Conservation (phyloP, 2,329 filamentous ascomycete genomes). For the Geosmithia morbida region DNA sequence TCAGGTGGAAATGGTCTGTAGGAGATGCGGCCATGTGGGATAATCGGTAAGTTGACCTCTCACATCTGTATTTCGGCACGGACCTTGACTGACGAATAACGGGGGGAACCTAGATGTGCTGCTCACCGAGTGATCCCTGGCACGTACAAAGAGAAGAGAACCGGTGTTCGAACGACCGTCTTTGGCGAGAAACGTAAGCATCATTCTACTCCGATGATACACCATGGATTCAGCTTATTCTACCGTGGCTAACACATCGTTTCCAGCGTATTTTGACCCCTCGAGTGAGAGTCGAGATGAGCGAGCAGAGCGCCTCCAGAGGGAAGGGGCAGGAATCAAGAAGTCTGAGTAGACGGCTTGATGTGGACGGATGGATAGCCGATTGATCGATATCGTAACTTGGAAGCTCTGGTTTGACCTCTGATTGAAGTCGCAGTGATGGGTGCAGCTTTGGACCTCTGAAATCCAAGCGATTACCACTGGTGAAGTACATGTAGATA, state of each 20-base stretch:
- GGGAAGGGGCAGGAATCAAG: background rate
- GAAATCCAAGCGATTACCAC: too few relatives aligned
- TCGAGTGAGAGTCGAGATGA: constrained; percentile 1
- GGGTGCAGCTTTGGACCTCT: too few relatives aligned
- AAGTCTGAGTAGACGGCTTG: background rate
- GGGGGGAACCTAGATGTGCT: background rate
- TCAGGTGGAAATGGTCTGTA: constrained; percentile 33
- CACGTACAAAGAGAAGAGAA: constrained; percentile 1
- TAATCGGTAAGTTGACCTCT: constrained; percentile 16
- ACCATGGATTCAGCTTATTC: background rate
- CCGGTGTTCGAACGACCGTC: constrained; percentile 1
- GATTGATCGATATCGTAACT: too few relatives aligned
- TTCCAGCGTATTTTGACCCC: constrained; percentile 2
- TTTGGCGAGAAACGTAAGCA: constrained; percentile 3
- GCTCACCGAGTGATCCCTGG: constrained; percentile 2
- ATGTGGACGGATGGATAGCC: too few relatives aligned
- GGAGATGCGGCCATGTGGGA: constrained; percentile 37
- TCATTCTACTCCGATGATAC: background rate
- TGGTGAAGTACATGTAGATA: too few relatives aligned
- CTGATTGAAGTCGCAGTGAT: too few relatives aligned
- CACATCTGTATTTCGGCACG: constrained; percentile 7
- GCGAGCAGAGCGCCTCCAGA: background rate
- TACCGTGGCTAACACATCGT: background rate
- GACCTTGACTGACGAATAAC: background rate
- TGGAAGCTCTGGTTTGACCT: too few relatives aligned